Evolutionary conservation across 1,284 basidiomycete species (phyloP).

Genomic region (Sphaerobolus stellatus): DNA sequence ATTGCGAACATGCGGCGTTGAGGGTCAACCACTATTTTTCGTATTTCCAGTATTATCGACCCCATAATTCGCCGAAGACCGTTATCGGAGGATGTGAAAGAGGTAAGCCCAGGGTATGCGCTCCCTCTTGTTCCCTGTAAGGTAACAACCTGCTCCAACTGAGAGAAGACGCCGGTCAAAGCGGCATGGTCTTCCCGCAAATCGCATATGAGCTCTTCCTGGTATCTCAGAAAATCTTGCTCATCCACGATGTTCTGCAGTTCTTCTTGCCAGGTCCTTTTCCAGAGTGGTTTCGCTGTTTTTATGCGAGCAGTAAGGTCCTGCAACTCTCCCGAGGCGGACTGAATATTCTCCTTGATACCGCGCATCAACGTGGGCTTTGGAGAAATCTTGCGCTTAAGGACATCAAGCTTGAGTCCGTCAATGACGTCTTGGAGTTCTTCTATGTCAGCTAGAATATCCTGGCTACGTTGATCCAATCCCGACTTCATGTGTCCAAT

Average conservation of each 20-base stretch:
- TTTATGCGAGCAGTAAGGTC: conserved; percentile 84
- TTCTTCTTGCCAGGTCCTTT: conserved; percentile 97
- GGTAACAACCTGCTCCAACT: conserved; percentile 86
- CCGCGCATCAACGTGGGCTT: conserved; percentile 71
- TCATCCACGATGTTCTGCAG: conserved; percentile 96
- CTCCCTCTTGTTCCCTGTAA: conserved; percentile 56
- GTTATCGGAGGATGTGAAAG: conserved; percentile 56
- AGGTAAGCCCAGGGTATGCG: conserved; percentile 41
- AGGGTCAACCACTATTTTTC: conserved; percentile 78
- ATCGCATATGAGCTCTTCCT: conserved; percentile 87
- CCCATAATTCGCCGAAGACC: conserved; percentile 60
- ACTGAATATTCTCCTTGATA: conserved; percentile 73
- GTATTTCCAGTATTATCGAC: conserved; percentile 85
- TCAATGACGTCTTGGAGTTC: conserved; percentile 93
- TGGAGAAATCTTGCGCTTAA: conserved; percentile 85
- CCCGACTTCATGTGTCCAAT: conserved; percentile 91
- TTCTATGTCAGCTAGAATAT: conserved; percentile 89
- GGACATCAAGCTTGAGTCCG: conserved; percentile 86
- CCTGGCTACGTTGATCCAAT: conserved; percentile 85
- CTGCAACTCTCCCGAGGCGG: conserved; percentile 70
- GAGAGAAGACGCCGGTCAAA: conserved; percentile 78
- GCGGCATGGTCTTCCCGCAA: conserved; percentile 91
- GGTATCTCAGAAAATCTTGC: conserved; percentile 90
- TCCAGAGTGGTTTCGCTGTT: conserved; percentile 94
- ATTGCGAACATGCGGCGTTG: conserved; percentile 86